phyloP scores from a whole-genome alignment of 306 rosid genomes.

The Sicyos edulis region DNA sequence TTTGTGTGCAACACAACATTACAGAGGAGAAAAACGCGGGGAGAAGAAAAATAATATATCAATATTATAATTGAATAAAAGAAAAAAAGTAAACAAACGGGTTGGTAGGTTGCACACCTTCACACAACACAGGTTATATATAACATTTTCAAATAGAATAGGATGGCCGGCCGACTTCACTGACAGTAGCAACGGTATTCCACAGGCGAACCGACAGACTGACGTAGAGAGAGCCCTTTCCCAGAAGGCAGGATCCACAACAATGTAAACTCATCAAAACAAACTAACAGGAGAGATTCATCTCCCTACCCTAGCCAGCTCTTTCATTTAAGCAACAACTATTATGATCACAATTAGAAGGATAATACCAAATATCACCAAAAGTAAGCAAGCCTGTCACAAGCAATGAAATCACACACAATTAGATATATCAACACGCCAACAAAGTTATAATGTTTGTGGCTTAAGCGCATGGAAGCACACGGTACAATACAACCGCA shows the following conservation, averaged over 20 bases:
- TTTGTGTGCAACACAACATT: background rate
- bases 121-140: conserved; percentile 19
- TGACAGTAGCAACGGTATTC: too few relatives aligned
- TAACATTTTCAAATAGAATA: conserved; percentile 5
- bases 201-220: too few relatives aligned
- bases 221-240: background rate
- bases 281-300: conserved; percentile 10
- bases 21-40: background rate
- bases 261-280: conserved; percentile 10
- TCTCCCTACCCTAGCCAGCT: background rate
- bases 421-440: conserved; percentile 6
- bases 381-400: conserved; percentile 71
- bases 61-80: conserved; percentile 17
- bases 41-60: conserved; percentile 3
- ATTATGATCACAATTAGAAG: conserved; percentile 79
- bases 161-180: background rate
- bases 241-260: conserved; percentile 4
- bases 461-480: background rate
- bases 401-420: background rate
- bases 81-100: background rate
- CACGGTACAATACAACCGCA: background rate
- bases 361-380: conserved; percentile 90
- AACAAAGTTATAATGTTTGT: background rate
- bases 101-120: conserved; percentile 21
- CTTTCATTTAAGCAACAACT: conserved; percentile 56